A percentile compares a stretch with the other conserved stretches of the same genome.
phyloP scores from a whole-genome alignment of 371 early-diverging fungal genomes.

The Circinella umbellata region DNA sequence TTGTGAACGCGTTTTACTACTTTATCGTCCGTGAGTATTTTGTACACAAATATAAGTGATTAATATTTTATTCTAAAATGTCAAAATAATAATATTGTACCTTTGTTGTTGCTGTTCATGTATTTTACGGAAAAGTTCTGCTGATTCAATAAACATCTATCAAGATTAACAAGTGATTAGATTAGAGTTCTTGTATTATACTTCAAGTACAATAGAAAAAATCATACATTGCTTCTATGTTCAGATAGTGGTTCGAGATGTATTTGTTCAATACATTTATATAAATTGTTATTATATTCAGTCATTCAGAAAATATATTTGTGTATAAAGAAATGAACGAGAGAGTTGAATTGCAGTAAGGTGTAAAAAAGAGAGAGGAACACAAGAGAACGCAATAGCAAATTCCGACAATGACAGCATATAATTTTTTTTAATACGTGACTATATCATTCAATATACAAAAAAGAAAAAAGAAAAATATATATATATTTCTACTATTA shows the following conservation, averaged over 20 bases:
- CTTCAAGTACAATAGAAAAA: neutral
- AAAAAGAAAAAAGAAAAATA: no score
- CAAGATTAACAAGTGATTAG: neutral
- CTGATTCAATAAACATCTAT: neutral
- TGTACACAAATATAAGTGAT: no score
- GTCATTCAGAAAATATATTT: no score
- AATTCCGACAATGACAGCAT: no score
- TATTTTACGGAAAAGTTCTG: neutral
- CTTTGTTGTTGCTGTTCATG: neutral
- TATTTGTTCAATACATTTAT: neutral
- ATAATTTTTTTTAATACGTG: no score
- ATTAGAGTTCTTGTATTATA: neutral
- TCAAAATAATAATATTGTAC: no score
- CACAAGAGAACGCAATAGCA: no score
- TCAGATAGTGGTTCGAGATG: neutral
- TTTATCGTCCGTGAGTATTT: no score
- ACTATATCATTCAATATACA: no score
- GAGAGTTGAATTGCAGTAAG: neutral
- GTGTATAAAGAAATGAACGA: neutral
- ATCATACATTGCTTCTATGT: neutral
- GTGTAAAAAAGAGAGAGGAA: no score
- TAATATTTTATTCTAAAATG: no score
- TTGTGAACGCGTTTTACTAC: neutral
- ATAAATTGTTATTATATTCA: neutral
- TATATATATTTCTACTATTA: neutral